These are phyloP conservation scores for Coniochaeta prunicola DNA, from an alignment of 2,329 filamentous ascomycete genomes.

Conservation along the genomic window DNA sequence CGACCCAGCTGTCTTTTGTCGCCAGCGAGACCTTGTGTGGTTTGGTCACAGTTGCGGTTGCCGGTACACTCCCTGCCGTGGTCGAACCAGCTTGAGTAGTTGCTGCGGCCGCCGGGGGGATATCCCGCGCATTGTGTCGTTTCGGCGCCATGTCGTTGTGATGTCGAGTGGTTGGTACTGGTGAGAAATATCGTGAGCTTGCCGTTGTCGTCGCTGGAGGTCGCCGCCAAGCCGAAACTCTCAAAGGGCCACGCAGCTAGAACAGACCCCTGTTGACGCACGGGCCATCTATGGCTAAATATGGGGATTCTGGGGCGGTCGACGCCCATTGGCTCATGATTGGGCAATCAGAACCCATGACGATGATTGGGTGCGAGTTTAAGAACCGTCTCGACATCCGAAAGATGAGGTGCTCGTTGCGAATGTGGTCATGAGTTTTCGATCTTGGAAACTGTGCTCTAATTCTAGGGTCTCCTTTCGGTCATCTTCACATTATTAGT, in stretches of 20 bases:
- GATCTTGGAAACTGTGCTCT: not conserved
- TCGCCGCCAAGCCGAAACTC: constrained; percentile 2
- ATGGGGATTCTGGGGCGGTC: not conserved
- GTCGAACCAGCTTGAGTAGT: constrained; percentile 6
- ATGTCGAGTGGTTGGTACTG: not conserved
- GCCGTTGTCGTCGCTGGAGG: not conserved
- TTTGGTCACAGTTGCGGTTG: constrained; percentile 8
- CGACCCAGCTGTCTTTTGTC: constrained; percentile 27
- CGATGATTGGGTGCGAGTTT: not conserved
- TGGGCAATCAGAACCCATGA: not conserved
- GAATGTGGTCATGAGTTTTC: not conserved
- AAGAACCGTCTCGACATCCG: not conserved
- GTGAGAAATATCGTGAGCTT: not conserved
- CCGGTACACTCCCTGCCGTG: constrained; percentile 11
- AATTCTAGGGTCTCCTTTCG: not conserved
- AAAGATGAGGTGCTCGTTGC: not conserved
- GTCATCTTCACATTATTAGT: not conserved
- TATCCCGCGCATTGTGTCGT: constrained; percentile 10
- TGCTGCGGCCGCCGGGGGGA: constrained; percentile 1
- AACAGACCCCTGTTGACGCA: constrained; percentile 5
- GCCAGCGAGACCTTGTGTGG: constrained; percentile 2
- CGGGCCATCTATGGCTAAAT: constrained; percentile 2
- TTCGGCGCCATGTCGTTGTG: constrained; percentile 41
- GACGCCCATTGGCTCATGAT: not conserved
- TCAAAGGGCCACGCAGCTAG: constrained; percentile 21